Percentiles rank a stretch among this genome's conserved stretches.
These are phyloP conservation scores for Apiospora hydei DNA, from an alignment of 2,329 filamentous ascomycete genomes.

Conservation along the genomic window DNA sequence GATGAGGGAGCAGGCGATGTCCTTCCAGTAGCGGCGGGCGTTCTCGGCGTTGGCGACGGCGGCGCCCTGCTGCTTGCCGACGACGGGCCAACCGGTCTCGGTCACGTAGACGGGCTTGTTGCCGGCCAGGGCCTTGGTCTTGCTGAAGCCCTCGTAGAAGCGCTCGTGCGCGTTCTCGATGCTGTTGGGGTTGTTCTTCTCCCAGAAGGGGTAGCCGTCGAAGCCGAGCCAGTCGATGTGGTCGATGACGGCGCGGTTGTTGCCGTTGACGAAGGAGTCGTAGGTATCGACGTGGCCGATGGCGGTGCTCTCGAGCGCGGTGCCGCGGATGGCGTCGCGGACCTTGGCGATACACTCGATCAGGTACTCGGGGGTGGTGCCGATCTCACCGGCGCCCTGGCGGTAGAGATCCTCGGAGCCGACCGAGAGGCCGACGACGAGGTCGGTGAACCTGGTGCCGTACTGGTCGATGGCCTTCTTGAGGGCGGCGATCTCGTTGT, in stretches of 20 bases:
- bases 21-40: conserved; percentile 47
- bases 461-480: conserved; percentile 54
- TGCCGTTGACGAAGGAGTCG: conserved; percentile 57
- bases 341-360: conserved; percentile 65
- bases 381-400: conserved; percentile 46
- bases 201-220: conserved; percentile 63
- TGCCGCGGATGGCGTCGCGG: conserved; percentile 54
- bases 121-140: conserved; percentile 48
- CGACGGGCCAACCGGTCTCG: conserved; percentile 65
- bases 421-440: conserved; percentile 60
- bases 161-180: conserved; percentile 52
- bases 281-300: conserved; percentile 66
- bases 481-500: conserved; percentile 58
- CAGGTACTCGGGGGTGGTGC: conserved; percentile 52
- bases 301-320: conserved; percentile 43
- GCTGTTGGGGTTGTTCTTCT: conserved; percentile 48
- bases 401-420: conserved; percentile 65
- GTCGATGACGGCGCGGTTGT: conserved; percentile 57
- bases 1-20: conserved; percentile 42
- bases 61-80: conserved; percentile 51
- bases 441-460: conserved; percentile 50
- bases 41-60: conserved; percentile 57
- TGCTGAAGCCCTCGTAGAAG: conserved; percentile 49
- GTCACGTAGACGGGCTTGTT: conserved; percentile 56
- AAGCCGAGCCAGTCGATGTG: conserved; percentile 61